These are phyloP conservation scores for Phytopythium ostracodes DNA, from an alignment of 352 stramenopile genomes.

Conservation along the genomic window DNA sequence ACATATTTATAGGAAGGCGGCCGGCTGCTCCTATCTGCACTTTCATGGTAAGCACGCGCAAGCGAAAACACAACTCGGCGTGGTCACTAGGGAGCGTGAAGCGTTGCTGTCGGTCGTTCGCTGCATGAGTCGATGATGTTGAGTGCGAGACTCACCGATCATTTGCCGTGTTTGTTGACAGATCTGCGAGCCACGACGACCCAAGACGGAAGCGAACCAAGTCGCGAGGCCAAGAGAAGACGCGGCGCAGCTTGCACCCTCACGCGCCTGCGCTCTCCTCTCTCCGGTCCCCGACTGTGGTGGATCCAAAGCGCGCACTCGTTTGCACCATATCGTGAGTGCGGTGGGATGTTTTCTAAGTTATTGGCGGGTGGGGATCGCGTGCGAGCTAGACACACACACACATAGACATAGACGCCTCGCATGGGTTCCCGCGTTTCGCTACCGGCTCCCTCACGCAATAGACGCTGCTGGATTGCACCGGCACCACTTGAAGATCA, in stretches of 20 bases:
- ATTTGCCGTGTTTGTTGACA: not conserved
- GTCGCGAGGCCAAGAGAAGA: not conserved
- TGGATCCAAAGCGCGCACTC: not conserved
- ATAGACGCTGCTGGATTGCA: not conserved
- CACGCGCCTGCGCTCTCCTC: not conserved
- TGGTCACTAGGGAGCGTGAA: not conserved
- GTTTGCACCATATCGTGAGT: conserved; percentile 2
- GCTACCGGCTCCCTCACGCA: not conserved
- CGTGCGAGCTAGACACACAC: conserved; percentile 10
- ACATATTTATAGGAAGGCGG: conserved; percentile 48
- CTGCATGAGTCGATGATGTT: not conserved
- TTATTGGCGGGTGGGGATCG: conserved; percentile 6
- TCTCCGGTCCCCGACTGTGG: not conserved
- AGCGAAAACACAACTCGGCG: not conserved
- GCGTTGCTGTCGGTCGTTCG: not conserved
- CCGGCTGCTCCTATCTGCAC: conserved; percentile 27
- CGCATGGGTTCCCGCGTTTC: not conserved
- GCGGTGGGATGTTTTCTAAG: conserved; percentile 4
- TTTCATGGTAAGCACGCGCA: conserved; percentile 30
- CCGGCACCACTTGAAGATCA: not conserved
- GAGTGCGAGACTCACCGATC: not conserved
- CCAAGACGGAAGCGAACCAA: not conserved
- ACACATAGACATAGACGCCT: conserved; percentile 5
- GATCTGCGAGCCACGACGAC: not conserved
- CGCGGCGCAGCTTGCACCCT: not conserved